phyloP scores from a whole-genome alignment of 345 rosid genomes.

The Gossypium raimondii region DNA sequence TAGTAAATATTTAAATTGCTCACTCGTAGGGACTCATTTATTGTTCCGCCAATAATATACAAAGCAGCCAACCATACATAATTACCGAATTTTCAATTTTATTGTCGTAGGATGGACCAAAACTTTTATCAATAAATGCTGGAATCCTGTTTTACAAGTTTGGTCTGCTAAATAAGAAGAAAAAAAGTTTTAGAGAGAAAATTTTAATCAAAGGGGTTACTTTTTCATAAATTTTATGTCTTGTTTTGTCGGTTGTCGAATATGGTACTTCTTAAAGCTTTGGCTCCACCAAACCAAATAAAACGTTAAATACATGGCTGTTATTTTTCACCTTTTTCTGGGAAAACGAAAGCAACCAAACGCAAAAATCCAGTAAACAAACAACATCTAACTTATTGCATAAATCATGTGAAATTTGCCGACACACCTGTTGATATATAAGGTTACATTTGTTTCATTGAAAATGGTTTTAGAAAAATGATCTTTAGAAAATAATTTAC shows the following conservation, averaged over 20 bases:
- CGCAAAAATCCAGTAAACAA: constrained; percentile 5
- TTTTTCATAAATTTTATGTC: neutral
- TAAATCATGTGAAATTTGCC: neutral
- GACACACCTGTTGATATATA: neutral
- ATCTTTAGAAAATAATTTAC: too few relatives aligned
- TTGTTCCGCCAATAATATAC: too few relatives aligned
- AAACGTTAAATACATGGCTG: neutral
- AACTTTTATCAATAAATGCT: too few relatives aligned
- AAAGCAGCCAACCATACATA: too few relatives aligned
- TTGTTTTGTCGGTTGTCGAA: neutral
- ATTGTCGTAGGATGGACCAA: too few relatives aligned
- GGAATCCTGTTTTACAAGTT: neutral
- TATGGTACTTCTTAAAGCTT: constrained; percentile 12
- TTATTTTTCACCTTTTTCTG: neutral
- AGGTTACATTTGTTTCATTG: too few relatives aligned
- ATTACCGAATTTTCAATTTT: too few relatives aligned
- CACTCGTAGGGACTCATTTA: too few relatives aligned
- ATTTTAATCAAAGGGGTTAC: neutral
- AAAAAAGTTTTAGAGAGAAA: neutral
- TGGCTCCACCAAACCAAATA: neutral
- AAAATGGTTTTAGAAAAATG: too few relatives aligned
- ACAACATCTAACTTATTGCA: neutral
- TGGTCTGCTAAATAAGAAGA: neutral
- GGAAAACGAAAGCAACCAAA: neutral
- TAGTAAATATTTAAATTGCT: too few relatives aligned